Conservation (phyloP, 1,284 basidiomycete species). For the Malassezia equina region DNA sequence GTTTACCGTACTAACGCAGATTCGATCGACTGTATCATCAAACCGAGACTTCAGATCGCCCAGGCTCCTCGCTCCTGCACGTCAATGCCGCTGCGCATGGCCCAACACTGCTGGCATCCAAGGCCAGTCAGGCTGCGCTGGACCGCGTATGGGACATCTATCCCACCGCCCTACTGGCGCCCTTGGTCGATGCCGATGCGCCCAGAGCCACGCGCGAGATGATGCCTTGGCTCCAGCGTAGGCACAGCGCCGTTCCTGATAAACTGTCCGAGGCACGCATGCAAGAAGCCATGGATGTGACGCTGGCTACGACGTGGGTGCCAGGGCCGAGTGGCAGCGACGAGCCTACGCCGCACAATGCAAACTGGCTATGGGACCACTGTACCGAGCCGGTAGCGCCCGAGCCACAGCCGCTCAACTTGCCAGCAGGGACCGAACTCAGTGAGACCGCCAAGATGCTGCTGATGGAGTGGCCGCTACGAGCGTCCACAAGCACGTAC, state of each 20-base stretch:
- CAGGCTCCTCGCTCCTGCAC: conserved; percentile 1
- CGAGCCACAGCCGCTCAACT: neutral
- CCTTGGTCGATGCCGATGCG: neutral
- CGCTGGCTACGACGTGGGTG: neutral
- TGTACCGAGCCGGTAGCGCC: neutral
- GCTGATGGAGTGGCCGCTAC: conserved; percentile 11
- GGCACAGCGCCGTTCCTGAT: neutral
- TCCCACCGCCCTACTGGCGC: neutral
- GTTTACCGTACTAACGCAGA: neutral
- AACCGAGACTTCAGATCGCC: neutral
- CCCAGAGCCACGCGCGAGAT: neutral
- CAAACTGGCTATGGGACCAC: conserved; percentile 13
- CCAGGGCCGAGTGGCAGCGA: neutral
- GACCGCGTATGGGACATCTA: neutral
- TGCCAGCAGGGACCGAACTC: neutral
- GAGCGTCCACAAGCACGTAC: neutral
- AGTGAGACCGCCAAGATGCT: conserved; percentile 10
- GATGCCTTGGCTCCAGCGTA: neutral
- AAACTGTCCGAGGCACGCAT: neutral
- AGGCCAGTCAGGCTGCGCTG: neutral
- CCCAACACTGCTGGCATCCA: neutral
- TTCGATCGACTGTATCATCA: neutral
- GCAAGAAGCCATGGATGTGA: conserved; percentile 10
- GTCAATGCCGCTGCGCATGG: neutral
- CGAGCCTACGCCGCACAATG: neutral